Percentiles rank a stretch among this genome's conserved stretches.
These are phyloP conservation scores for Backusella macrospora DNA, from an alignment of 192 early-diverging fungal genomes.

Conservation along the genomic window DNA sequence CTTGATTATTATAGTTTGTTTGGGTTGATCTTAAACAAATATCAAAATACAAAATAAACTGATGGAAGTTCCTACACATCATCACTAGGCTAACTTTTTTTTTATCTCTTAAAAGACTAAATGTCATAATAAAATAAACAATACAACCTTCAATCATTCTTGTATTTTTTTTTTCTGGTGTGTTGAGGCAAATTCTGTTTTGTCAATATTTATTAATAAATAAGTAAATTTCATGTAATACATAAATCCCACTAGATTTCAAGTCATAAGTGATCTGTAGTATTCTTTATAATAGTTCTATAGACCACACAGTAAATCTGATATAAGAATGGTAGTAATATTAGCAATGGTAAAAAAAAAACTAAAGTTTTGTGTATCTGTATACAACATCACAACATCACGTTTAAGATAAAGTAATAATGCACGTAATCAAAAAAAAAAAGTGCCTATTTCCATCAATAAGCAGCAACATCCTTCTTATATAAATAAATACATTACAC, in stretches of 20 bases:
- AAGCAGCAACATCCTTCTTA: neutral
- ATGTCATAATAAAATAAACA: too few species aligned
- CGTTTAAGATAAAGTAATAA: too few species aligned
- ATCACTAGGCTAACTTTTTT: too few species aligned
- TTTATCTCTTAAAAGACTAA: too few species aligned
- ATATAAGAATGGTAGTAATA: neutral
- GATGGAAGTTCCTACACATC: too few species aligned
- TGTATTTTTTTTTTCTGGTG: too few species aligned
- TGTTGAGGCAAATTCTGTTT: neutral
- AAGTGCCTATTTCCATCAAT: neutral
- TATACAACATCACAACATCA: too few species aligned
- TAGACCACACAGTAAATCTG: neutral
- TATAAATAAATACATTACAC: constrained; percentile 4
- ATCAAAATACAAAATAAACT: too few species aligned
- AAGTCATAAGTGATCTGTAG: neutral
- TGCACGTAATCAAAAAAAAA: neutral
- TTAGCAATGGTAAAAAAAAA: neutral
- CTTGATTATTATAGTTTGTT: too few species aligned
- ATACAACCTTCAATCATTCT: too few species aligned
- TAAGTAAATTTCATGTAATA: neutral
- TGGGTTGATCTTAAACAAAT: too few species aligned
- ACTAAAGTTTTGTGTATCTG: neutral
- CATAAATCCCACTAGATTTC: neutral
- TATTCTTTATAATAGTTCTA: neutral
- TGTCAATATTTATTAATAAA: neutral